Percentiles rank a stretch among this genome's conserved stretches.
Evolutionary conservation across 2,329 filamentous ascomycete genomes (phyloP).

Genomic region (Aspergillus alliaceus): DNA sequence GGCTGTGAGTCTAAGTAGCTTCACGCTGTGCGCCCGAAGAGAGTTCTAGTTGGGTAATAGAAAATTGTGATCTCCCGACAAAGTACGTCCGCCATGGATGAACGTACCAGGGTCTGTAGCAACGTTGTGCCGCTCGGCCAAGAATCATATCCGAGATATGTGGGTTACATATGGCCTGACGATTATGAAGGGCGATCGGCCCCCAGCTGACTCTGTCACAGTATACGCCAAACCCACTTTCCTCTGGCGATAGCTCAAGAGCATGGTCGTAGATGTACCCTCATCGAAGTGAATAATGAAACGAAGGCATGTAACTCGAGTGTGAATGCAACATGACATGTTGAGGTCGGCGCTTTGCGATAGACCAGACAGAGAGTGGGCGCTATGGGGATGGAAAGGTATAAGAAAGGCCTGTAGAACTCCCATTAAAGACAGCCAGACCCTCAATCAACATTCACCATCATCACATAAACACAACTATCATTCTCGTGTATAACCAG

Average conservation of each 20-base stretch:
- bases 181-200: neutral
- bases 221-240: neutral
- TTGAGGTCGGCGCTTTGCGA: neutral
- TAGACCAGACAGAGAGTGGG: neutral
- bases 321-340: conserved; percentile 3
- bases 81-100: neutral
- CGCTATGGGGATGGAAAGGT: neutral
- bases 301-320: neutral
- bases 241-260: neutral
- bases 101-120: neutral
- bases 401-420: neutral
- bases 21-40: neutral
- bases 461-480: neutral
- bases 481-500: neutral
- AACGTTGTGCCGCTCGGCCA: no score
- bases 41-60: neutral
- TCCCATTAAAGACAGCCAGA: neutral
- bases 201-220: neutral
- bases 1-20: neutral
- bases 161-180: neutral
- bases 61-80: neutral
- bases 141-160: neutral
- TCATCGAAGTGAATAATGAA: neutral
- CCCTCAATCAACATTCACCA: neutral
- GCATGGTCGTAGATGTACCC: neutral